phyloP scores from a whole-genome alignment of 495 filamentous ascomycete genomes.

The Annulohypoxylon moriforme region DNA sequence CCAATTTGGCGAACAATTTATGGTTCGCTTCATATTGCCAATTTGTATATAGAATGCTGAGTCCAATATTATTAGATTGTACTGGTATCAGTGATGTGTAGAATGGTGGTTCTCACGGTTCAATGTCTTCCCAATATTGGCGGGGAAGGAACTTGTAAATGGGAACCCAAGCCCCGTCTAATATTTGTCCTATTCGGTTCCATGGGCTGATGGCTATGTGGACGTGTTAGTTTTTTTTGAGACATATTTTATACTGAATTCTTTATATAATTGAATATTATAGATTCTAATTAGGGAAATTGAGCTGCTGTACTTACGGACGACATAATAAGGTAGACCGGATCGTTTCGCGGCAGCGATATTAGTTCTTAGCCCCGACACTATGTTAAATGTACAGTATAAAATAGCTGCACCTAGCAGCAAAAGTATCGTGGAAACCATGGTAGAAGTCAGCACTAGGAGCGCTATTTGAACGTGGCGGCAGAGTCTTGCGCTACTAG shows the following conservation, averaged over 20 bases:
- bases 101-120: slow-evolving; percentile 57
- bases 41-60: slow-evolving; percentile 50
- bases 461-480: not conserved
- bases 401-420: slow-evolving; percentile 28
- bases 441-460: not conserved
- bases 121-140: slow-evolving; percentile 53
- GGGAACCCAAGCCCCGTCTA: slow-evolving; percentile 60
- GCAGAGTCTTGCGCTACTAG: slow-evolving; percentile 1
- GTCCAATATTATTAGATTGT: slow-evolving; percentile 15
- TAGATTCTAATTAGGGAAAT: not conserved
- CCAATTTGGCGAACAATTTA: slow-evolving; percentile 51
- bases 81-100: not conserved
- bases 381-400: slow-evolving; percentile 39
- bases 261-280: not conserved
- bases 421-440: slow-evolving; percentile 29
- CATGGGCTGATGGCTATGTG: slow-evolving; percentile 54
- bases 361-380: slow-evolving; percentile 51
- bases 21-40: slow-evolving; percentile 53
- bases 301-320: slow-evolving; percentile 54
- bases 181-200: slow-evolving; percentile 62
- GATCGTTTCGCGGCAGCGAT: slow-evolving; percentile 58
- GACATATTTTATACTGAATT: not conserved
- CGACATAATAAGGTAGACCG: slow-evolving; percentile 57
- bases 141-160: slow-evolving; percentile 60
- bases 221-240: slow-evolving; percentile 1